These are phyloP conservation scores for Ascochyta clinopodiicola DNA, from an alignment of 2,329 filamentous ascomycete genomes.

Conservation along the genomic window DNA sequence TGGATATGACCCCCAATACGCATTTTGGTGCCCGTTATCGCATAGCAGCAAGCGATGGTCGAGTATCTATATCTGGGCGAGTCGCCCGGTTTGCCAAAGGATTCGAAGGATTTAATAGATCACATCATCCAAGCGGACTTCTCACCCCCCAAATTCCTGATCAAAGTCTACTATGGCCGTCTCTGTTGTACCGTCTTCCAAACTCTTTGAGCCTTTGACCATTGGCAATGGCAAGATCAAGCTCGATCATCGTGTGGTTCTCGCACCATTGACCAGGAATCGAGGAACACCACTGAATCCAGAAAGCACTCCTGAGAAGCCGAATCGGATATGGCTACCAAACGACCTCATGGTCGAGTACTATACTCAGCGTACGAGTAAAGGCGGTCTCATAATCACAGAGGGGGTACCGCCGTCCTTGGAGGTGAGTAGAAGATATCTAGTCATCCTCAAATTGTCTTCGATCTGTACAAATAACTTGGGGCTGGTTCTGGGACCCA, in stretches of 20 bases:
- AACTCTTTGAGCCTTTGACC: conserved; percentile 43
- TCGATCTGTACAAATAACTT: not conserved
- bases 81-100: not conserved
- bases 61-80: not conserved
- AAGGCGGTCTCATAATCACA: conserved; percentile 63
- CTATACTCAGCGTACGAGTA: conserved; percentile 59
- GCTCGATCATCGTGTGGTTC: conserved; percentile 42
- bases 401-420: conserved; percentile 61
- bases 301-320: conserved; percentile 50
- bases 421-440: conserved; percentile 42
- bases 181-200: conserved; percentile 28
- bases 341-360: conserved; percentile 54
- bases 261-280: conserved; percentile 48
- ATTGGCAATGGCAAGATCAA: conserved; percentile 43
- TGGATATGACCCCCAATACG: not conserved
- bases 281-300: conserved; percentile 53
- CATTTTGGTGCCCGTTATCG: conserved; percentile 5
- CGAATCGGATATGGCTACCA: conserved; percentile 57
- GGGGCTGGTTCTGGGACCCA: not conserved
- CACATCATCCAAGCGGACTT: not conserved
- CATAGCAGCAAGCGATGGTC: conserved; percentile 10
- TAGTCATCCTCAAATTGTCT: not conserved
- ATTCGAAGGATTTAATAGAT: not conserved
- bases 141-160: not conserved
- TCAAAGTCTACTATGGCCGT: conserved; percentile 1